Evolutionary conservation across 768 basidiomycete genomes (phyloP).

Genomic region (Crassisporium funariophilum): DNA sequence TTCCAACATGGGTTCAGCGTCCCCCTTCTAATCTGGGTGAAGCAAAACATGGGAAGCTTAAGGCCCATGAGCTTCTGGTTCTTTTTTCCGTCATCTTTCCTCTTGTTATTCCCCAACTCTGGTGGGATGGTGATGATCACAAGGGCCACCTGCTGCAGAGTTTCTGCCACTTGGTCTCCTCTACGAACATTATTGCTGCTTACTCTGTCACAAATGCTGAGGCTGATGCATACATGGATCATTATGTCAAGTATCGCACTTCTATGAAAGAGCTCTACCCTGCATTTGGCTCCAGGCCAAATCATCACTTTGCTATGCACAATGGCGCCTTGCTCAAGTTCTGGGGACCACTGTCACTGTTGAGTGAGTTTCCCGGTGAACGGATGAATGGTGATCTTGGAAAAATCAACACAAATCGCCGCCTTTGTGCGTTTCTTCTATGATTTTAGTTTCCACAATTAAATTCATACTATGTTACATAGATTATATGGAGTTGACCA

Average conservation of each 20-base stretch:
- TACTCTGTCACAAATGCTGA: constrained; percentile 21
- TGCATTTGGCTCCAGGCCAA: constrained; percentile 23
- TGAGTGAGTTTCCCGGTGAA: constrained; percentile 35
- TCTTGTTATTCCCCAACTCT: constrained; percentile 31
- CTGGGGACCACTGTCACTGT: constrained; percentile 30
- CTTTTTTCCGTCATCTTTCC: constrained; percentile 31
- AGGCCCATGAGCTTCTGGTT: constrained; percentile 29
- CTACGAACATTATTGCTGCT: constrained; percentile 28
- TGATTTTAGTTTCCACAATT: background rate
- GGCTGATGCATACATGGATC: constrained; percentile 22
- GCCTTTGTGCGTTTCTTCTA: constrained; percentile 13
- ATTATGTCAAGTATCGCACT: constrained; percentile 25
- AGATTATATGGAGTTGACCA: constrained; percentile 15
- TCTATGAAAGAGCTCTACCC: constrained; percentile 23
- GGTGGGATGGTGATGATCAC: constrained; percentile 14
- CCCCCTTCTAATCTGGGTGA: constrained; percentile 35
- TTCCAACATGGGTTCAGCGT: constrained; percentile 21
- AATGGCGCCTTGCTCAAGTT: constrained; percentile 26
- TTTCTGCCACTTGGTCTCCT: constrained; percentile 27
- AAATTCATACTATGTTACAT: background rate
- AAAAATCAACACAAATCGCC: constrained; percentile 25
- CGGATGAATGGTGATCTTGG: constrained; percentile 30
- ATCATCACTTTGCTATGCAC: constrained; percentile 38
- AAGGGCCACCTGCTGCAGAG: constrained; percentile 16
- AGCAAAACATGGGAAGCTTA: constrained; percentile 33